Conservation (phyloP, 2,329 filamentous ascomycete species). For the Apiospora rasikravindrae region DNA sequence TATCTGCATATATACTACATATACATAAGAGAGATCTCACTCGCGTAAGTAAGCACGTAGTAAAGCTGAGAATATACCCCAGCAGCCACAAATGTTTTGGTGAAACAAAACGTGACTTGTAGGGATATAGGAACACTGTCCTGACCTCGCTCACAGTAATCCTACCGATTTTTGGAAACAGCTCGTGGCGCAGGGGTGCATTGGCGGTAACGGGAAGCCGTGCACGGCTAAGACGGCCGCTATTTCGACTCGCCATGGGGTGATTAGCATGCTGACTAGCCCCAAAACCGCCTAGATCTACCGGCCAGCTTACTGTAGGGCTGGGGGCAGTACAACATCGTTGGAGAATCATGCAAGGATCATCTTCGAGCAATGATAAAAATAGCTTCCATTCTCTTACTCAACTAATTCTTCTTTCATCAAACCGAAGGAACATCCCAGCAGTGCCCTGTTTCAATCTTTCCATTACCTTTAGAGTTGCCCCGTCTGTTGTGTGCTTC, state of each 20-base stretch:
- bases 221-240: not conserved
- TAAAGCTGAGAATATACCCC: not conserved
- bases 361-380: not conserved
- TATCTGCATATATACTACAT: not conserved
- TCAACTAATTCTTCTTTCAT: not conserved
- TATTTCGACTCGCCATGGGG: not conserved
- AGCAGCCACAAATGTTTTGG: not conserved
- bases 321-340: not conserved
- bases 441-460: not conserved
- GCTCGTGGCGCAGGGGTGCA: not conserved
- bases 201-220: not conserved
- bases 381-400: not conserved
- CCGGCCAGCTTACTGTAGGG: not conserved
- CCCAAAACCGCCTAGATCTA: not conserved
- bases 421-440: not conserved
- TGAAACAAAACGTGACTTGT: not conserved
- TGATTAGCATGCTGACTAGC: slow-evolving; percentile 6
- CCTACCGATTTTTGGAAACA: not conserved
- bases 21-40: not conserved
- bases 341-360: not conserved
- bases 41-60: not conserved
- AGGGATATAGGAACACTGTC: not conserved
- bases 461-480: not conserved
- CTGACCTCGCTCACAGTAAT: not conserved
- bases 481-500: not conserved